Percentiles rank a stretch among this genome's conserved stretches.
phyloP scores from a whole-genome alignment of 2,329 filamentous ascomycete genomes.

The Ceratocystis cubensis region DNA sequence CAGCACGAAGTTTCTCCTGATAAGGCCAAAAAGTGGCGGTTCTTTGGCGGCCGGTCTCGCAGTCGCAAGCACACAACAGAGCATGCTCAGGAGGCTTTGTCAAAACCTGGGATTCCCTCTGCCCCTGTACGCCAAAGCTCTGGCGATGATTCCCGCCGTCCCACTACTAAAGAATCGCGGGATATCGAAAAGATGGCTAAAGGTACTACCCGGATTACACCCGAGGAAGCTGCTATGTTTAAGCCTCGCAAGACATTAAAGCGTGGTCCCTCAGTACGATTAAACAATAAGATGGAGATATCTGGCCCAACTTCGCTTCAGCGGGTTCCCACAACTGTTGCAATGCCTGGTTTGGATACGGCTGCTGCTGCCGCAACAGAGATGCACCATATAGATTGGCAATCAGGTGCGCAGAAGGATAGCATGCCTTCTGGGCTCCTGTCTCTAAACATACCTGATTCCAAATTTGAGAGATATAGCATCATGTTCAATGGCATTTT shows the following conservation, averaged over 20 bases:
- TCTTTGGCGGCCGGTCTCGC: slow-evolving; percentile 21
- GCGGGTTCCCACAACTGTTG: not conserved
- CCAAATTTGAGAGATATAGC: slow-evolving; percentile 79
- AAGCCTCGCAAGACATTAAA: slow-evolving; percentile 15
- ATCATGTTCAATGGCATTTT: slow-evolving; percentile 81
- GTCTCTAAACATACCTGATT: slow-evolving; percentile 66
- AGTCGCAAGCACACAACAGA: slow-evolving; percentile 12
- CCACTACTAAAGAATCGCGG: not conserved
- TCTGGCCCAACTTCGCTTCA: slow-evolving; percentile 12
- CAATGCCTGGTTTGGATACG: slow-evolving; percentile 11
- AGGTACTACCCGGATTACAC: slow-evolving; percentile 3
- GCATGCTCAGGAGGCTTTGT: not conserved
- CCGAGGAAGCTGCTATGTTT: slow-evolving; percentile 19
- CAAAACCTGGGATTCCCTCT: not conserved
- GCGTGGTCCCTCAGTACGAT: slow-evolving; percentile 5
- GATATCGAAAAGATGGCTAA: not conserved
- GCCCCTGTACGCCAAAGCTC: not conserved
- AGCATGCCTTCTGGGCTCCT: slow-evolving; percentile 36
- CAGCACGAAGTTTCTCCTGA: slow-evolving; percentile 15
- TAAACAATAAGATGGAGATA: slow-evolving; percentile 3
- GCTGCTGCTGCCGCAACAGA: not conserved
- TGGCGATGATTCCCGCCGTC: not conserved
- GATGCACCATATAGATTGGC: not conserved
- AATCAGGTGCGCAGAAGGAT: slow-evolving; percentile 20
- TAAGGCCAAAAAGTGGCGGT: slow-evolving; percentile 21